phyloP scores from a whole-genome alignment of 116 monocot species.

The Thalassia testudinum region DNA sequence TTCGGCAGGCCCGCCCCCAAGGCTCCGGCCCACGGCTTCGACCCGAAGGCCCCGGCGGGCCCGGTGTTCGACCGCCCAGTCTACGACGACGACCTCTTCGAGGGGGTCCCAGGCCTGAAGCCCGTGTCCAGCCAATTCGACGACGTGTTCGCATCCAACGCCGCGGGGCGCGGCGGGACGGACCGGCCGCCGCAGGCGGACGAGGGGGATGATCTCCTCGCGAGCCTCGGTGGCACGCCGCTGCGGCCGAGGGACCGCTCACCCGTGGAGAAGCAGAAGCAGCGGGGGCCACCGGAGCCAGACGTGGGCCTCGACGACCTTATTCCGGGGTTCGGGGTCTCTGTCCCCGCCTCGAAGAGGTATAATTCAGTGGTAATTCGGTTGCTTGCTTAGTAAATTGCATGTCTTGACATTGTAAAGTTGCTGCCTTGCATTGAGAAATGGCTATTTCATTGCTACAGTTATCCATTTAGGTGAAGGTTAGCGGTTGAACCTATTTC shows the following conservation, averaged over 20 bases:
- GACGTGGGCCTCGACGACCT: slow-evolving; percentile 45
- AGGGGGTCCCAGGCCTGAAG: slow-evolving; percentile 66
- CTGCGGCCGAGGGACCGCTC: slow-evolving; percentile 6
- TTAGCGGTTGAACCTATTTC: too few relatives aligned
- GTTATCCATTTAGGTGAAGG: too few relatives aligned
- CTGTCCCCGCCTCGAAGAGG: slow-evolving; percentile 27
- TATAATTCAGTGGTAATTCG: too few relatives aligned
- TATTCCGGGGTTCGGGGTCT: slow-evolving; percentile 66
- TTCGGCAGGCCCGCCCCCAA: slow-evolving; percentile 4
- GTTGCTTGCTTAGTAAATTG: too few relatives aligned
- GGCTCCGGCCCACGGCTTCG: neutral
- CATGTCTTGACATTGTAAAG: too few relatives aligned
- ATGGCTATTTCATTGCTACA: too few relatives aligned
- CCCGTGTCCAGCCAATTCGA: slow-evolving; percentile 21
- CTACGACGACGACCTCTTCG: slow-evolving; percentile 93
- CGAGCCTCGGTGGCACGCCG: slow-evolving; percentile 2
- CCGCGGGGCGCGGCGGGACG: neutral
- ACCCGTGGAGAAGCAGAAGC: slow-evolving; percentile 1
- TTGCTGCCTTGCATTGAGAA: too few relatives aligned
- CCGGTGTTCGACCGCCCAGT: slow-evolving; percentile 75
- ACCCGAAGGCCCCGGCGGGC: slow-evolving; percentile 1
- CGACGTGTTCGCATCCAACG: slow-evolving; percentile 38
- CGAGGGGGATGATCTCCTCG: slow-evolving; percentile 9
- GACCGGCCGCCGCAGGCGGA: neutral
- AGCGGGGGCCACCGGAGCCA: neutral